Evolutionary conservation across 768 basidiomycete genomes (phyloP).

Genomic region (Tremella mesenterica): DNA sequence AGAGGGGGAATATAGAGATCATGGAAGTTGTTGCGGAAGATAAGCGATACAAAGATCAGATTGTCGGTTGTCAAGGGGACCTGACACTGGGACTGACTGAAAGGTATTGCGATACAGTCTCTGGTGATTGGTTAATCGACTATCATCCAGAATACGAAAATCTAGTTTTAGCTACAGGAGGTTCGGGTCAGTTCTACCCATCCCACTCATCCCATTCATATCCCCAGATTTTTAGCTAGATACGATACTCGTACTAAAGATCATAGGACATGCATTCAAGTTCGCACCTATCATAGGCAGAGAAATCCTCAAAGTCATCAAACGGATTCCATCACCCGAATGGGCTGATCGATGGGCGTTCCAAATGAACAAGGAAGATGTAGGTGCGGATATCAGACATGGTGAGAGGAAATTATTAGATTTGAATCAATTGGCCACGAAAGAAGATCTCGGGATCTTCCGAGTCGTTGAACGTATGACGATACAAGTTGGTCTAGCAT

Average conservation of each 20-base stretch:
- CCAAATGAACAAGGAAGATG: constrained; percentile 29
- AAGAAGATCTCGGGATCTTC: constrained; percentile 24
- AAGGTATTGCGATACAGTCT: constrained; percentile 83
- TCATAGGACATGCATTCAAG: constrained; percentile 49
- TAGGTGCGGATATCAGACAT: constrained; percentile 27
- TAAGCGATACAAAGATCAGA: too few species aligned
- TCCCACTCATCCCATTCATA: too few species aligned
- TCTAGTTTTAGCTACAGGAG: constrained; percentile 74
- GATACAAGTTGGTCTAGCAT: too few species aligned
- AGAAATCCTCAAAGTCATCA: constrained; percentile 63
- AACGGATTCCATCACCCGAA: constrained; percentile 54
- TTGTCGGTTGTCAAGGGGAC: not conserved
- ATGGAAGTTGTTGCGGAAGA: not conserved
- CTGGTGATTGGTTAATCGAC: constrained; percentile 84
- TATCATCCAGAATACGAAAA: constrained; percentile 52
- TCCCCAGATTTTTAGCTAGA: too few species aligned
- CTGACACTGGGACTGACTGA: not conserved
- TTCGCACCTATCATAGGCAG: constrained; percentile 78
- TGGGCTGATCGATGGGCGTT: constrained; percentile 59
- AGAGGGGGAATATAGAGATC: too few species aligned
- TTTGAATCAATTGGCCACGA: constrained; percentile 31
- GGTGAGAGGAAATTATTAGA: constrained; percentile 22
- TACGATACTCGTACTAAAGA: too few species aligned
- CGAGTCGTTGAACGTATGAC: too few species aligned
- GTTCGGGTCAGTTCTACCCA: too few species aligned